Evolutionary conservation across 495 filamentous ascomycete species (phyloP), one percentile per base, ranked within the genome.

Genomic region (Platismatia glauca): DNA sequence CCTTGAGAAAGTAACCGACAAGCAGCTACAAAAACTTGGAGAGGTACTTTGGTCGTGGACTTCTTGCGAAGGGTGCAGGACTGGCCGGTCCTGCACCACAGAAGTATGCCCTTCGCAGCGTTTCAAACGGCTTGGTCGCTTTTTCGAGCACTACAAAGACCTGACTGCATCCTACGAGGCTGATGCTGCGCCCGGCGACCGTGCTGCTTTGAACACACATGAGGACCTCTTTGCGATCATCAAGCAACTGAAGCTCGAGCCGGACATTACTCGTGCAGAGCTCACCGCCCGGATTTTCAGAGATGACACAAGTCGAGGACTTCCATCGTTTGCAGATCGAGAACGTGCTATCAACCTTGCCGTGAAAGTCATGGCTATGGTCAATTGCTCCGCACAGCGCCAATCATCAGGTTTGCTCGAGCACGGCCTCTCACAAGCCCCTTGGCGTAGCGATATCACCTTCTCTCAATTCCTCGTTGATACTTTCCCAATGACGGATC

Each of bases 81-180:
- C 16, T 12, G 60, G 66, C 46, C 38, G 58, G 57, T 41, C 29
- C 55, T 69, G 70, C 41, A 55, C 11, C 33, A 59, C 55, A 29
- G 53, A 53, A 20, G 57, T 27, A 22, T 69, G 68, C 58, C 69
- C 67, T 12, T 69, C 64, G 65, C 53, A 39, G 22, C 66, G 65
- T 20, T 37, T 59, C 8, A 64, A 53, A 37, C 65, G 67, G 31
- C 64, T 75, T 13, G 55, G 56, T 29, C 63, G 61, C 20, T 76
- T 71, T 46, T 73, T 74, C 52, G 66, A 75, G n/a, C 69, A 66
- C 29, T 76, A 76, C 53, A 69, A 64, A 38, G 56, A 63, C 6
- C 4, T 68, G 16, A 72, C 68, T 12, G 15, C 58, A 12, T 60
- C 69, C 0, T 76, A 76, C 58, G 69, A 72, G 34, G 61, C 67